Base-by-base conservation (phyloP, 495 filamentous ascomycete species). In the Penicillium canescens region DNA sequence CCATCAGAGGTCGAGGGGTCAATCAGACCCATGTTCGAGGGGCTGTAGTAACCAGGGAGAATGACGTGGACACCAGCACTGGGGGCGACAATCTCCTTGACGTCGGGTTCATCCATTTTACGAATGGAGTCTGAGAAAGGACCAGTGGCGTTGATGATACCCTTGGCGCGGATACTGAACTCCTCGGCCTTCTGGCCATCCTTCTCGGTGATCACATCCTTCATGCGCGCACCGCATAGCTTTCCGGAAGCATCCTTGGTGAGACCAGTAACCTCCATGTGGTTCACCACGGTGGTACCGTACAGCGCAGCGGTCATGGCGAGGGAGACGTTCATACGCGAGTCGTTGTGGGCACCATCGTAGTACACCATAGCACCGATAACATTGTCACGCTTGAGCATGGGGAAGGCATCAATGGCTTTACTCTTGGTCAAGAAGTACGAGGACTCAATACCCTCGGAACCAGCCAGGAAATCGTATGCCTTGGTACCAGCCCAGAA, bases 341-440 rank as follows among this genome's bases (percentile, higher is more conserved):
- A 97, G 70, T 98, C 94, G 65, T 98, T 98, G 76, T 98, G 94
- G 2, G 92, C 92, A 58, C 94, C 94, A 75, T 98, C 86, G 69
- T 98, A 98, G 78, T 98, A 98, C 0, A 98, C 94, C 63, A 98
- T 78, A 36, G 94, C 94, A 42, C 94, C 94, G 42, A 92, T 81
- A 4, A 98, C 75, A 38, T 89, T 88, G 33, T 89, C 86, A 62
- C 84, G 88, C 72, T 91, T 94, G 57, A 98, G 70, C 94, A 98
- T 98, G n/a, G 94, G 94, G 63, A 98, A 98, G 7, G 89, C 88
- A 68, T 96, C 93, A 52, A 98, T 81, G 1, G 94, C 94, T 72
- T 94, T 96, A 63, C 89, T 94, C 71, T 87, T 90, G 14, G 93
- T 94, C 62, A 98, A 70, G 70, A 98, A 98, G 73, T 98, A 98